phyloP scores from a whole-genome alignment of 148 eudicot genomes.

The Agrostemma githago region DNA sequence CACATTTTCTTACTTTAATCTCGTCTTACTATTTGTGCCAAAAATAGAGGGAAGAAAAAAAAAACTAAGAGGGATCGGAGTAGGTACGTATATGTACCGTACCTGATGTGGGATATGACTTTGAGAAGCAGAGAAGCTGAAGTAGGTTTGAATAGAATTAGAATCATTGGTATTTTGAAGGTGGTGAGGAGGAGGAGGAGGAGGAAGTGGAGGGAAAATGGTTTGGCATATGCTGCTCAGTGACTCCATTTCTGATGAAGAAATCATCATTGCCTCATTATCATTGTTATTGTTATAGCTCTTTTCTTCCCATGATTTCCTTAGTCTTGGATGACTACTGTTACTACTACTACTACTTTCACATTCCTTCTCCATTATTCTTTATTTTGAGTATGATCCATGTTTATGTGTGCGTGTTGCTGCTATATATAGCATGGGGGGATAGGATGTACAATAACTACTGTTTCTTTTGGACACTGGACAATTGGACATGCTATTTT shows the following conservation, averaged over 20 bases:
- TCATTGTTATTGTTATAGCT: constrained; percentile 36
- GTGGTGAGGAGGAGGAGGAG: constrained; percentile 17
- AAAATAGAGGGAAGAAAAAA: no score
- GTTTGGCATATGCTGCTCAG: constrained; percentile 51
- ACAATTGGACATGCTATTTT: not conserved
- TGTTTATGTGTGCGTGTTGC: no score
- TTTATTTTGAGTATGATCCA: not conserved
- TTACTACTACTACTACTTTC: constrained; percentile 14
- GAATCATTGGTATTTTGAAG: constrained; percentile 14
- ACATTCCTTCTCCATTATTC: constrained; percentile 18
- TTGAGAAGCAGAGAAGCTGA: constrained; percentile 47
- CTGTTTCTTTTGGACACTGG: not conserved
- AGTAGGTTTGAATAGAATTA: constrained; percentile 35
- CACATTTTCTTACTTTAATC: no score
- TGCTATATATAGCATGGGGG: no score
- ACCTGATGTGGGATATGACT: constrained; percentile 62
- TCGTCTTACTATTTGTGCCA: no score
- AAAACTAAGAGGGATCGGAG: no score
- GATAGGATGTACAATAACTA: no score
- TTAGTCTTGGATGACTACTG: constrained; percentile 46
- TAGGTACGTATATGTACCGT: constrained; percentile 29
- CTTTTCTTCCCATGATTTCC: constrained; percentile 44
- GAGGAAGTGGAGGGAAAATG: constrained; percentile 47
- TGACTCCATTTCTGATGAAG: constrained; percentile 42
- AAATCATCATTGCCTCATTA: constrained; percentile 32